Percentiles rank a stretch among this genome's conserved stretches.
Conservation (phyloP, 2,329 filamentous ascomycete species). For the Colletotrichum nymphaeae region DNA sequence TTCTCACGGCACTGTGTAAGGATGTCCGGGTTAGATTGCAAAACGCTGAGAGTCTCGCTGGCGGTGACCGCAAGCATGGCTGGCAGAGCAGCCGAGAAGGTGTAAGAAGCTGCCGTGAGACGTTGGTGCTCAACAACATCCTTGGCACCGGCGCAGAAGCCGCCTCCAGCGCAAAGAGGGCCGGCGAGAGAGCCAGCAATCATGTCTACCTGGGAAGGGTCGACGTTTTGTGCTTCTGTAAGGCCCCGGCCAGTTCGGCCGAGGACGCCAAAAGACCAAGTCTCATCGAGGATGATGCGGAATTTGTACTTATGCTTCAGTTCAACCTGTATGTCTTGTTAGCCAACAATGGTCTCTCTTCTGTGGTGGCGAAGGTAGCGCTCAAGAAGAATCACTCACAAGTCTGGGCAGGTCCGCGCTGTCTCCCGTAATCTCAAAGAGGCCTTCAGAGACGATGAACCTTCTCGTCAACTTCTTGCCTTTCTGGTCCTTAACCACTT, state of each 20-base stretch:
- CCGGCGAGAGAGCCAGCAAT: constrained; percentile 93
- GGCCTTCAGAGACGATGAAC: constrained; percentile 94
- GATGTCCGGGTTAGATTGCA: constrained; percentile 89
- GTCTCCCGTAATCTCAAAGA: constrained; percentile 93
- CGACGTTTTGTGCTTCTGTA: constrained; percentile 96
- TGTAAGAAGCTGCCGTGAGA: constrained; percentile 91
- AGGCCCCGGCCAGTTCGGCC: constrained; percentile 91
- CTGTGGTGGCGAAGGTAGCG: neutral
- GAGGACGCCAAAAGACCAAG: constrained; percentile 95
- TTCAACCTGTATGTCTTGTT: constrained; percentile 63
- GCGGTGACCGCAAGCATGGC: constrained; percentile 96
- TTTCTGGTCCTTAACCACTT: constrained; percentile 87
- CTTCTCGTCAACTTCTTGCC: constrained; percentile 89
- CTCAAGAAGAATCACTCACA: constrained; percentile 58
- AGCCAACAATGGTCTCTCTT: constrained; percentile 1
- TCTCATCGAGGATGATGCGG: constrained; percentile 96
- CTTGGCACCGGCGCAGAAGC: constrained; percentile 91
- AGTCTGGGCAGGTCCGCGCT: constrained; percentile 86
- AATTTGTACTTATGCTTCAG: constrained; percentile 98
- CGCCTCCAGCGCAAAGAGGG: constrained; percentile 89
- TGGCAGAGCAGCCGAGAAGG: constrained; percentile 93
- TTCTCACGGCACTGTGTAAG: constrained; percentile 85
- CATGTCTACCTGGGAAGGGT: constrained; percentile 94
- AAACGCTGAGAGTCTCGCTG: constrained; percentile 86
- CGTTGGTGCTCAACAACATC: constrained; percentile 98